phyloP scores from a whole-genome alignment of 2,329 filamentous ascomycete genomes.

The Magnaporthiopsis poae region DNA sequence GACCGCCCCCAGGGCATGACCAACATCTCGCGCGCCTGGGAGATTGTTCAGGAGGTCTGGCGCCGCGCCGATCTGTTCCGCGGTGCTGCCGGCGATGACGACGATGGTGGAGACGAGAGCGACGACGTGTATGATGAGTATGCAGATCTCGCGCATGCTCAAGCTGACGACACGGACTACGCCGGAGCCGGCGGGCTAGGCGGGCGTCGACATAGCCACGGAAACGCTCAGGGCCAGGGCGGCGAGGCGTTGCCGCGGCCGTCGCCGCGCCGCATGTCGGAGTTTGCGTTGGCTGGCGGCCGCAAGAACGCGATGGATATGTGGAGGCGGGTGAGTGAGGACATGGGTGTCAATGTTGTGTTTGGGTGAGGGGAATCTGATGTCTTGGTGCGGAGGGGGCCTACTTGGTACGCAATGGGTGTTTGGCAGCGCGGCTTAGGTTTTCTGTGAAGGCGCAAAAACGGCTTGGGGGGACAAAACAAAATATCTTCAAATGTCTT shows the following conservation, averaged over 20 bases:
- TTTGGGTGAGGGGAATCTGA: conserved; percentile 35
- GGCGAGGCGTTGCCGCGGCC: background rate
- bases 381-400: background rate
- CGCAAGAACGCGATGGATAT: conserved; percentile 26
- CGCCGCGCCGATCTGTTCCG: conserved; percentile 33
- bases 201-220: background rate
- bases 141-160: conserved; percentile 12
- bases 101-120: conserved; percentile 14
- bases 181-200: background rate
- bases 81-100: background rate
- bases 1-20: conserved; percentile 53
- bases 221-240: background rate
- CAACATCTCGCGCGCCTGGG: conserved; percentile 53
- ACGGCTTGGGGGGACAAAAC: background rate
- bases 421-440: background rate
- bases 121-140: conserved; percentile 10
- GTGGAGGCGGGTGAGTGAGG: conserved; percentile 47
- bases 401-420: background rate
- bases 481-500: background rate
- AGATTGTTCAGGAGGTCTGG: conserved; percentile 54
- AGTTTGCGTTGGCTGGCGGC: background rate
- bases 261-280: background rate
- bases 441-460: background rate
- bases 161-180: conserved; percentile 11
- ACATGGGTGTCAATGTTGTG: conserved; percentile 50